Percentiles rank a stretch among this genome's conserved stretches.
These are phyloP conservation scores for Exobasidium rhododendri DNA, from an alignment of 1,284 basidiomycete species.

Conservation along the genomic window DNA sequence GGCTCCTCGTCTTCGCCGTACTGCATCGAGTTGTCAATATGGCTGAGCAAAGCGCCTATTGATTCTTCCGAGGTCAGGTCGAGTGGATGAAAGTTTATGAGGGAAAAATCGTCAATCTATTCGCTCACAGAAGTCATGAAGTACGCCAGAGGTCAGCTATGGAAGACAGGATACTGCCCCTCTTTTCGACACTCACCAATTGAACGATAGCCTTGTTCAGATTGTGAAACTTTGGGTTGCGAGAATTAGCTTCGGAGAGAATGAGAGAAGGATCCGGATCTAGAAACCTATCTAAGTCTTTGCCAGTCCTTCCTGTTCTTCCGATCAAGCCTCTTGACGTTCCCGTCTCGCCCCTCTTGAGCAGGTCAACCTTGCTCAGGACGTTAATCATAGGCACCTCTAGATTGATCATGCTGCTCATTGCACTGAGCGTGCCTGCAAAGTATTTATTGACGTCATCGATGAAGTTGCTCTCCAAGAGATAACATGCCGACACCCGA, in stretches of 20 bases:
- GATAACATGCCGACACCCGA: conserved; percentile 62
- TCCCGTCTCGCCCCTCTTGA: conserved; percentile 68
- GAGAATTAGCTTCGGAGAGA: conserved; percentile 65
- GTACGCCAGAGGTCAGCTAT: neutral
- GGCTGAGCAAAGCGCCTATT: conserved; percentile 82
- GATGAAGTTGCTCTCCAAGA: conserved; percentile 80
- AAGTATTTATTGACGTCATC: conserved; percentile 94
- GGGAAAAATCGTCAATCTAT: conserved; percentile 95
- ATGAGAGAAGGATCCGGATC: conserved; percentile 94
- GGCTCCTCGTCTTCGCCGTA: conserved; percentile 58
- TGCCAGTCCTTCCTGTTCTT: conserved; percentile 18
- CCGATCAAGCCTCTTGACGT: conserved; percentile 47
- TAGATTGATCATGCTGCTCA: conserved; percentile 98
- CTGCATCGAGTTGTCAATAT: conserved; percentile 96
- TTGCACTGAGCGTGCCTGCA: conserved; percentile 93
- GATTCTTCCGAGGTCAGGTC: conserved; percentile 88
- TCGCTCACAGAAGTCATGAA: conserved; percentile 2
- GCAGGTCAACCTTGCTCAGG: conserved; percentile 99
- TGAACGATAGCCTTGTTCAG: conserved; percentile 93
- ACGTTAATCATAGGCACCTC: conserved; percentile 96
- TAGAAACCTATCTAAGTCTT: conserved; percentile 71
- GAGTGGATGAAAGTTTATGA: conserved; percentile 93
- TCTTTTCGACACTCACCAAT: conserved; percentile 61
- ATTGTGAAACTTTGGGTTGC: conserved; percentile 84
- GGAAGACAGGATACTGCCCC: conserved; percentile 10